A percentile compares a stretch with the other conserved stretches of the same genome.
Conservation (phyloP, 805 yeast genomes). For the Priceomyces castillae region DNA sequence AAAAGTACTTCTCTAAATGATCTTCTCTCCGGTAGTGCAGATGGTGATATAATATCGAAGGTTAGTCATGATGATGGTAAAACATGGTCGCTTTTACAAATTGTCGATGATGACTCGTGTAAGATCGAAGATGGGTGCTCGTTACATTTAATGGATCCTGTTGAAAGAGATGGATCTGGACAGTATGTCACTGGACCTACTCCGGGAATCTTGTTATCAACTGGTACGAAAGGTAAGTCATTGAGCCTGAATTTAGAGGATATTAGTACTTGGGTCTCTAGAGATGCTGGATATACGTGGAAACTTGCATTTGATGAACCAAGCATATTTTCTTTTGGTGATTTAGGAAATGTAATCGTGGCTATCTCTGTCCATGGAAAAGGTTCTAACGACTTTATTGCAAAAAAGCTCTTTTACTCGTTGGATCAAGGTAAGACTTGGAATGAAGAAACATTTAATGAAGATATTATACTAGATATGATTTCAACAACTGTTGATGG, state of each 20-base stretch:
- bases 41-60: conserved; percentile 25
- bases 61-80: conserved; percentile 53
- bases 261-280: conserved; percentile 55
- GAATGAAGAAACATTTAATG: conserved; percentile 49
- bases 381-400: conserved; percentile 21
- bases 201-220: conserved; percentile 45
- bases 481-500: conserved; percentile 68
- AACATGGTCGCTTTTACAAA: conserved; percentile 48
- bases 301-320: conserved; percentile 50
- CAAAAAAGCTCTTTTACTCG: conserved; percentile 47
- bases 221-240: conserved; percentile 30
- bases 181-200: conserved; percentile 49
- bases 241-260: conserved; percentile 11
- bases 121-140: conserved; percentile 48
- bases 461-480: conserved; percentile 37
- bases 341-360: conserved; percentile 69
- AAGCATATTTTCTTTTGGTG: conserved; percentile 62
- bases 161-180: conserved; percentile 40
- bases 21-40: conserved; percentile 20
- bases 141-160: conserved; percentile 35
- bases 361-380: conserved; percentile 46
- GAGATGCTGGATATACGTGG: conserved; percentile 83
- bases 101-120: conserved; percentile 43
- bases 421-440: conserved; percentile 74
- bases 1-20: conserved; percentile 25